Evolutionary conservation across 805 yeast species (phyloP).

Genomic region (Candida saitoana): DNA sequence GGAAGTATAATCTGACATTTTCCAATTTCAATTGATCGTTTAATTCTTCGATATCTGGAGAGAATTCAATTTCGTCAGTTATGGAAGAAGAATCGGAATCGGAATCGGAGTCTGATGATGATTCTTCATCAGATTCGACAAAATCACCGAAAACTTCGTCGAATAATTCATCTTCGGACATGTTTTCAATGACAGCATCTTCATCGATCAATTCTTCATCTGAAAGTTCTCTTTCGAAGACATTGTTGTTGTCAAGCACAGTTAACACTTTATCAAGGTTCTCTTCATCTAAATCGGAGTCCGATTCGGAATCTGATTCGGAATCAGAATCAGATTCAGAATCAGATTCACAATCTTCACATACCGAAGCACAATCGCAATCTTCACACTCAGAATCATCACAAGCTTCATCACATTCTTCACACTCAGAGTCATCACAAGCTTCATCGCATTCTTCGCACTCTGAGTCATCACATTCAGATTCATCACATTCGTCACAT

Average conservation of each 20-base stretch:
- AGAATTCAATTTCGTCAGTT: constrained; percentile 23
- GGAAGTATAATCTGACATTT: constrained; percentile 32
- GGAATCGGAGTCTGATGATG: constrained; percentile 13
- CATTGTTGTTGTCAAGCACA: neutral
- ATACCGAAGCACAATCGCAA: too few species aligned
- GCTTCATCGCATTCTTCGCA: constrained; percentile 7
- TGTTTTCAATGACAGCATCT: constrained; percentile 10
- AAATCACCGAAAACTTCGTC: constrained; percentile 6
- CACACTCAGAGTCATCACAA: too few species aligned
- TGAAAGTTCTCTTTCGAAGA: constrained; percentile 4
- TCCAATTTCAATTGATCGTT: constrained; percentile 34
- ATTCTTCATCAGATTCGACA: constrained; percentile 10
- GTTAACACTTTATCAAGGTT: constrained; percentile 1
- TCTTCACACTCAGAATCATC: too few species aligned
- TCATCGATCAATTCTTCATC: constrained; percentile 4
- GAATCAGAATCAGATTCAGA: too few species aligned
- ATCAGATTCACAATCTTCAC: neutral
- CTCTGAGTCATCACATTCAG: constrained; percentile 7
- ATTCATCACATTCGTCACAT: constrained; percentile 9
- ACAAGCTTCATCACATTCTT: too few species aligned
- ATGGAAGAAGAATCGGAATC: constrained; percentile 16
- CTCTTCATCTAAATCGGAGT: neutral
- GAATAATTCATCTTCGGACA: constrained; percentile 8
- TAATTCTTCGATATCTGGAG: constrained; percentile 26
- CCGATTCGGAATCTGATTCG: constrained; percentile 1